phyloP scores from a whole-genome alignment of 805 yeast species.

The Wickerhamiella azymoides region DNA sequence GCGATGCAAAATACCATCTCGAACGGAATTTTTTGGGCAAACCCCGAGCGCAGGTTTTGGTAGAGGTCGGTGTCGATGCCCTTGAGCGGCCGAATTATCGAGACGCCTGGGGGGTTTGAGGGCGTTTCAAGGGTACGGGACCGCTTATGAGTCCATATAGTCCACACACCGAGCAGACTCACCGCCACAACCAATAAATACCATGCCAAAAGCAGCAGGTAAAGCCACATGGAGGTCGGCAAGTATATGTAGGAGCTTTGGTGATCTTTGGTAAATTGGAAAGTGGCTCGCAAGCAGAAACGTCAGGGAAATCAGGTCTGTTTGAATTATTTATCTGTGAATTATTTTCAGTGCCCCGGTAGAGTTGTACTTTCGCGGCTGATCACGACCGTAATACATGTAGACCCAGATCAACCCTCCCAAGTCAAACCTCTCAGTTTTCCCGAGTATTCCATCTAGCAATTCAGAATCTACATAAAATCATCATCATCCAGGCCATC shows the following conservation, averaged over 20 bases:
- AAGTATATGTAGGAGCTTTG: neutral
- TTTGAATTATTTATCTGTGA: no score
- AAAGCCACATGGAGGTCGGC: neutral
- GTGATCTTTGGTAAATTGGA: no score
- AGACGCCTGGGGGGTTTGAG: slow-evolving; percentile 39
- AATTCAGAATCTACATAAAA: slow-evolving; percentile 25
- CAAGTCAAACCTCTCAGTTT: no score
- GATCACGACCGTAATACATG: no score
- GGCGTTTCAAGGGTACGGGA: neutral
- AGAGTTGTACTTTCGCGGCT: no score
- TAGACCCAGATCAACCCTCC: no score
- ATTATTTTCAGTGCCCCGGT: no score
- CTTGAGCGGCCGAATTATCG: slow-evolving; percentile 69
- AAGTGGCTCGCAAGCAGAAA: no score
- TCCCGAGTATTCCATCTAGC: no score
- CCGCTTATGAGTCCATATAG: neutral
- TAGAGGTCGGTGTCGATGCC: slow-evolving; percentile 70
- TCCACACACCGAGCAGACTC: neutral
- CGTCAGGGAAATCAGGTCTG: no score
- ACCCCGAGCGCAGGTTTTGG: slow-evolving; percentile 51
- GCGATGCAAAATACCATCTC: slow-evolving; percentile 73
- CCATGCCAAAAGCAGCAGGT: neutral
- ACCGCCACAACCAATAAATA: neutral
- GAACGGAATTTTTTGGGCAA: slow-evolving; percentile 56
- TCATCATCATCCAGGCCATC: slow-evolving; percentile 30